These are phyloP conservation scores for Colletotrichum melonis DNA, from an alignment of 2,329 filamentous ascomycete genomes.

Conservation along the genomic window DNA sequence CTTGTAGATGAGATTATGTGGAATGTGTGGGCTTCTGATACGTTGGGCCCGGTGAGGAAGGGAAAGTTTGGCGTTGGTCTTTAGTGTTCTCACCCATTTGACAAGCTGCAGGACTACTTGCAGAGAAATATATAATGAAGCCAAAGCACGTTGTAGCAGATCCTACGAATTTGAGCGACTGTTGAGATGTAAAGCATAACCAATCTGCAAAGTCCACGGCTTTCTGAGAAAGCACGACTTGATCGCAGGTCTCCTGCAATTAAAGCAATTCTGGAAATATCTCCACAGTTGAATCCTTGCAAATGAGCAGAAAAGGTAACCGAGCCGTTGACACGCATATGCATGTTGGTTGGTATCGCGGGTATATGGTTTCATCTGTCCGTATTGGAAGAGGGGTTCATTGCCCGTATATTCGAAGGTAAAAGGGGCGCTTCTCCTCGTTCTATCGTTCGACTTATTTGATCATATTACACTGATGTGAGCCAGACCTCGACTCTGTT, in stretches of 20 bases:
- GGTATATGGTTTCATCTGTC: background rate
- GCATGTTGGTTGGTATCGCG: background rate
- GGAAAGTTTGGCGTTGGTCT: slow-evolving; percentile 19
- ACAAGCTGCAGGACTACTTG: background rate
- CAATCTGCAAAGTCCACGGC: background rate
- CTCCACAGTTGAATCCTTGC: background rate
- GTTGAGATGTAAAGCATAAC: background rate
- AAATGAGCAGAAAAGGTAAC: background rate
- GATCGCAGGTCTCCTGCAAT: too few relatives aligned
- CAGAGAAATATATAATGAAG: background rate
- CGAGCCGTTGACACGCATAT: background rate
- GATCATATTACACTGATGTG: background rate
- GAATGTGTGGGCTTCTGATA: slow-evolving; percentile 39
- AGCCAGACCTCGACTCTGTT: background rate
- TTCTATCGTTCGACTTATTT: background rate
- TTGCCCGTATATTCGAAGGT: too few relatives aligned
- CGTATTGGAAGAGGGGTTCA: background rate
- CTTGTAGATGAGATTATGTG: slow-evolving; percentile 22
- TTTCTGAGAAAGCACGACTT: too few relatives aligned
- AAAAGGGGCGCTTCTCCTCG: background rate
- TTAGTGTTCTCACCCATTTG: background rate
- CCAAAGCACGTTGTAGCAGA: background rate
- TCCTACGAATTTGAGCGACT: background rate
- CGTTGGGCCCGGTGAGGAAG: slow-evolving; percentile 57
- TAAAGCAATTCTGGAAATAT: background rate